phyloP scores from a whole-genome alignment of 495 filamentous ascomycete species.

The Penicillium malachiteum region DNA sequence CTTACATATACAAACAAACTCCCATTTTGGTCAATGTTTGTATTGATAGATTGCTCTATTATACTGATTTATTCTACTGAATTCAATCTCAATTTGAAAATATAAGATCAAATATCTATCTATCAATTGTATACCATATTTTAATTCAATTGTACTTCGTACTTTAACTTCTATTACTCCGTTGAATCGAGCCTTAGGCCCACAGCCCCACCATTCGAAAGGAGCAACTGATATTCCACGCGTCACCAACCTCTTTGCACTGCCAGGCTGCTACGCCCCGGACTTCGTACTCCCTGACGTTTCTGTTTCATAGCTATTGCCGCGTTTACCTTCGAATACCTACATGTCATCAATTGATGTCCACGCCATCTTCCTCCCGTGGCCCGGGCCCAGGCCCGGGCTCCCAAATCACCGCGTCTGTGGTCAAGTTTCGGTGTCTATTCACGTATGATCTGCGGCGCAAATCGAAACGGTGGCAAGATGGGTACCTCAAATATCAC shows the following conservation, averaged over 20 bases:
- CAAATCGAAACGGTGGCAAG: constrained; percentile 91
- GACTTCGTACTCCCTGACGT: neutral
- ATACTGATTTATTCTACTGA: too few relatives aligned
- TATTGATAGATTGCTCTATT: too few relatives aligned
- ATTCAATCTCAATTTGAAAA: too few relatives aligned
- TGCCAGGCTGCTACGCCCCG: neutral
- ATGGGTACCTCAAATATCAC: constrained; percentile 84
- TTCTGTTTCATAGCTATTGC: neutral
- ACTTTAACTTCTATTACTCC: neutral
- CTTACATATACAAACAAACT: too few relatives aligned
- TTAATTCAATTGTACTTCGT: too few relatives aligned
- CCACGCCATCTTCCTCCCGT: constrained; percentile 28
- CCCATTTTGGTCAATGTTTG: too few relatives aligned
- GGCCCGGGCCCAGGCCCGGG: constrained; percentile 28
- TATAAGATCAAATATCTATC: too few relatives aligned
- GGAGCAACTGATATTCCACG: constrained; percentile 1
- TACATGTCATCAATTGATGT: constrained; percentile 25
- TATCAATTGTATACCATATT: too few relatives aligned
- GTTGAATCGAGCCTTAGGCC: neutral
- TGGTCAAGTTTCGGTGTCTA: constrained; percentile 78
- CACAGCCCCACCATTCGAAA: neutral
- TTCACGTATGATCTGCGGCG: constrained; percentile 80
- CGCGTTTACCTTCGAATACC: neutral
- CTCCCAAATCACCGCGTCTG: constrained; percentile 66
- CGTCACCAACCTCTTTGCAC: neutral